A percentile compares a stretch with the other conserved stretches of the same genome.
These are phyloP conservation scores for Paecilomyces variotii DNA, from an alignment of 2,329 filamentous ascomycete genomes.

Conservation along the genomic window DNA sequence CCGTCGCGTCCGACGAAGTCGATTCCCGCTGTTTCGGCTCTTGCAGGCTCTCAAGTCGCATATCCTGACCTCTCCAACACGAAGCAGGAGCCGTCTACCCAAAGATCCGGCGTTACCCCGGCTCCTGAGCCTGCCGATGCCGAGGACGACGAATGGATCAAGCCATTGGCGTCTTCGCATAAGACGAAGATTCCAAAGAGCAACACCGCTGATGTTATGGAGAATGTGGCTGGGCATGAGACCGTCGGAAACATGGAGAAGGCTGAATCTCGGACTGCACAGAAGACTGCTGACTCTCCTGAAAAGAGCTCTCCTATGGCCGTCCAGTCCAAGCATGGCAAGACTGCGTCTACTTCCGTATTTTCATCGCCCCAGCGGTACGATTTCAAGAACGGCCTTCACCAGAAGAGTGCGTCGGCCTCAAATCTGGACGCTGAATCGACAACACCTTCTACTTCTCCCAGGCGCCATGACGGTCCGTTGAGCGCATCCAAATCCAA, in stretches of 20 bases:
- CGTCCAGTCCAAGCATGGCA: conserved; percentile 40
- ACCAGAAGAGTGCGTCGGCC: conserved; percentile 55
- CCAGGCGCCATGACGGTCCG: conserved; percentile 61
- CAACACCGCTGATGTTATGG: conserved; percentile 55
- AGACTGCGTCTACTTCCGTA: conserved; percentile 56
- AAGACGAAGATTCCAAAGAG: conserved; percentile 53
- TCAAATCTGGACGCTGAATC: conserved; percentile 49
- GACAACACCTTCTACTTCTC: conserved; percentile 52
- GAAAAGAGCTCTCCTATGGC: conserved; percentile 17
- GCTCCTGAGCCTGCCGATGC: conserved; percentile 16
- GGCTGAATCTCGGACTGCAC: conserved; percentile 35
- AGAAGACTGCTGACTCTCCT: conserved; percentile 13
- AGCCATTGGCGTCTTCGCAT: conserved; percentile 38
- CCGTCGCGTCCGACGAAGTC: conserved; percentile 39
- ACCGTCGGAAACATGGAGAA: conserved; percentile 44
- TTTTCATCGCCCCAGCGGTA: conserved; percentile 44
- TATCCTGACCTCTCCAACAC: conserved; percentile 28
- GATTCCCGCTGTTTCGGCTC: conserved; percentile 26
- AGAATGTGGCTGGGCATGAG: conserved; percentile 44
- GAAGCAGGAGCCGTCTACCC: conserved; percentile 14
- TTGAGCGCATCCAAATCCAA: conserved; percentile 89
- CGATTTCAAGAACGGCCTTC: conserved; percentile 28
- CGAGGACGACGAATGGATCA: conserved; percentile 54
- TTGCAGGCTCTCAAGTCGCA: conserved; percentile 22
- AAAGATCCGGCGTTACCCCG: conserved; percentile 14